Percentiles rank a stretch among this genome's conserved stretches.
These are phyloP conservation scores for Talaromyces islandicus DNA, from an alignment of 2,329 filamentous ascomycete species.

Conservation along the genomic window DNA sequence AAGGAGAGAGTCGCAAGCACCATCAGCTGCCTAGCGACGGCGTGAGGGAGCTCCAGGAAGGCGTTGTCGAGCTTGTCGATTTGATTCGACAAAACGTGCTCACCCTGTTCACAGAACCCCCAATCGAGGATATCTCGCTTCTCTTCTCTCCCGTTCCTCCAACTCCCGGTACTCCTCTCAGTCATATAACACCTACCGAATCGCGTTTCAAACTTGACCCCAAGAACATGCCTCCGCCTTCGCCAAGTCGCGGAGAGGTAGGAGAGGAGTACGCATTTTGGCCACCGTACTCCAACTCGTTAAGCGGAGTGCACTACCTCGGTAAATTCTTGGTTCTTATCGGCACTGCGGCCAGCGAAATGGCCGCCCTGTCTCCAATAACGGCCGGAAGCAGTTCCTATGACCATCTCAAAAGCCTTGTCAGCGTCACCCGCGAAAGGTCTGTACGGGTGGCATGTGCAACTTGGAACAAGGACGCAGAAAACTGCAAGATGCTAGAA, in stretches of 20 bases:
- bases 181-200: slow-evolving; percentile 53
- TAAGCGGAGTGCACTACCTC: slow-evolving; percentile 88
- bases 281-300: slow-evolving; percentile 85
- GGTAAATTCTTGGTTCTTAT: slow-evolving; percentile 75
- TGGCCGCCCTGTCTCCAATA: slow-evolving; percentile 68
- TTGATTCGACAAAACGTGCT: slow-evolving; percentile 73
- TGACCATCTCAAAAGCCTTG: slow-evolving; percentile 69
- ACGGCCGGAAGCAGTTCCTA: slow-evolving; percentile 50
- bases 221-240: slow-evolving; percentile 68
- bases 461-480: slow-evolving; percentile 88
- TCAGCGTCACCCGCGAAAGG: slow-evolving; percentile 74
- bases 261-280: slow-evolving; percentile 97
- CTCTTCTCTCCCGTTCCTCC: slow-evolving; percentile 73
- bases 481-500: slow-evolving; percentile 86
- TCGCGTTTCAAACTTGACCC: slow-evolving; percentile 75
- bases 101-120: slow-evolving; percentile 78
- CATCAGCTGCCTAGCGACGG: slow-evolving; percentile 71
- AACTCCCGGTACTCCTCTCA: slow-evolving; percentile 60
- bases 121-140: slow-evolving; percentile 82
- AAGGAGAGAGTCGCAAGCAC: slow-evolving; percentile 73
- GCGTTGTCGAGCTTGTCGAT: slow-evolving; percentile 73
- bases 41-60: slow-evolving; percentile 66
- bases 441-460: slow-evolving; percentile 79
- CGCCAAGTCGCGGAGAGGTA: slow-evolving; percentile 70
- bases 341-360: slow-evolving; percentile 79